phyloP scores from a whole-genome alignment of 2,329 filamentous ascomycete species.

The Ophiocordyceps camponoti-floridani region DNA sequence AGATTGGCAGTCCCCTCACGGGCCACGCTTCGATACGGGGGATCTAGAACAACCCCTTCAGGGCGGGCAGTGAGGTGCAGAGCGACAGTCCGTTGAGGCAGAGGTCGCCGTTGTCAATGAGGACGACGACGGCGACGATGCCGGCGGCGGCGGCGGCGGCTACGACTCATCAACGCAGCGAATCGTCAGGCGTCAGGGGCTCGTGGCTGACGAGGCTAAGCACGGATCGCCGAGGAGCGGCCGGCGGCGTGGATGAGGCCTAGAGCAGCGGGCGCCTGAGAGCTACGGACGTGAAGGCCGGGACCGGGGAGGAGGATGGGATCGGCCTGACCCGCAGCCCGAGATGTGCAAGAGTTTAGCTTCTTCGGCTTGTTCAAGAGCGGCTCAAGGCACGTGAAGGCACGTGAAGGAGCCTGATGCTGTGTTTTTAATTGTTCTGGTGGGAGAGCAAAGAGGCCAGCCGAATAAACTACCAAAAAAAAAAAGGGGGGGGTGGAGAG shows the following conservation, averaged over 20 bases:
- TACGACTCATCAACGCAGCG: background rate
- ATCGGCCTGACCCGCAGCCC: background rate
- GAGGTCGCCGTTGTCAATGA: background rate
- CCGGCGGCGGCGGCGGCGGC: background rate
- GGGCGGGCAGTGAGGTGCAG: constrained; percentile 1
- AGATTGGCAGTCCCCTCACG: constrained; percentile 50
- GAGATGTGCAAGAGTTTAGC: constrained; percentile 4
- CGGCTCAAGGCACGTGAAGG: too few relatives aligned
- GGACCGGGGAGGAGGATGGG: too few relatives aligned
- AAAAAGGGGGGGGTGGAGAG: too few relatives aligned
- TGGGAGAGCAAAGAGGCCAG: too few relatives aligned
- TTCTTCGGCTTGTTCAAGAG: constrained; percentile 2
- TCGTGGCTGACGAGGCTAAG: background rate
- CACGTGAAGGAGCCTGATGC: too few relatives aligned
- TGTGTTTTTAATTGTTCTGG: too few relatives aligned
- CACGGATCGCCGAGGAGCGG: background rate
- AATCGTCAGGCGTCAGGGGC: background rate
- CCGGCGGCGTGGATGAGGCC: background rate
- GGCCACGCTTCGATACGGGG: constrained; percentile 20
- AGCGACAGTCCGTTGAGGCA: constrained; percentile 4
- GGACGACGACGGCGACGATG: background rate
- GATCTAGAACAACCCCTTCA: constrained; percentile 11
- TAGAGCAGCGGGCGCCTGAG: background rate
- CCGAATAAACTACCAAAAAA: too few relatives aligned
- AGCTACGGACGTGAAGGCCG: too few relatives aligned